Conservation (phyloP, 805 yeast species). For the Pichia cephalocereana region DNA sequence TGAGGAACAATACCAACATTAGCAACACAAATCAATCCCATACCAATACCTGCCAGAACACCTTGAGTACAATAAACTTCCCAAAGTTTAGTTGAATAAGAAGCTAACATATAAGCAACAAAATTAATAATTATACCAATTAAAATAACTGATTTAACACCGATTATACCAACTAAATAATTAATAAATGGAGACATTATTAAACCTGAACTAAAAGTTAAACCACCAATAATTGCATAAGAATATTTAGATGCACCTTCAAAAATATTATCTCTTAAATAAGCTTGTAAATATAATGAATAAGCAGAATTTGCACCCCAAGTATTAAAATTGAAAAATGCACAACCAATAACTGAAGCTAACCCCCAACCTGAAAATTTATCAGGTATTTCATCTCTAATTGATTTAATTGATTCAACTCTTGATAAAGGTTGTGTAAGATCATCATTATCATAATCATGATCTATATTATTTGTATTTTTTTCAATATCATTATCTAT, state of each 20-base stretch:
- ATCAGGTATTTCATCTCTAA: constrained; percentile 35
- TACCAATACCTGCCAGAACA: constrained; percentile 47
- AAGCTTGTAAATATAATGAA: constrained; percentile 54
- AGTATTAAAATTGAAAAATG: constrained; percentile 44
- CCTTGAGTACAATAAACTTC: constrained; percentile 65
- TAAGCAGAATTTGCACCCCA: constrained; percentile 72
- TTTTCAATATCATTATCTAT: too few species aligned
- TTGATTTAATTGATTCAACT: constrained; percentile 4
- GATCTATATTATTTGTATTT: too few species aligned
- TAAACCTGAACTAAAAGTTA: constrained; percentile 51
- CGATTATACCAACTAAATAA: constrained; percentile 32
- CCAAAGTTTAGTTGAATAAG: constrained; percentile 52
- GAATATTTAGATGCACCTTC: constrained; percentile 48
- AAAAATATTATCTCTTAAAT: constrained; percentile 41
- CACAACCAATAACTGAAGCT: constrained; percentile 33
- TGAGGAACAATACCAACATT: constrained; percentile 54
- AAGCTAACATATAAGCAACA: constrained; percentile 49
- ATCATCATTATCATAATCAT: background rate
- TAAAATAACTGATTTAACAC: constrained; percentile 31
- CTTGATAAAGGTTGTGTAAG: background rate
- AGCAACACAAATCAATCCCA: constrained; percentile 51
- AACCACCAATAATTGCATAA: constrained; percentile 61
- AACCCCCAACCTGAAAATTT: constrained; percentile 67
- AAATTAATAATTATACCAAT: constrained; percentile 45
- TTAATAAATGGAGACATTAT: constrained; percentile 40